Evolutionary conservation across 257 asterid species (phyloP), one percentile per base, ranked within the genome.

Genomic region (Ballota nigra): DNA sequence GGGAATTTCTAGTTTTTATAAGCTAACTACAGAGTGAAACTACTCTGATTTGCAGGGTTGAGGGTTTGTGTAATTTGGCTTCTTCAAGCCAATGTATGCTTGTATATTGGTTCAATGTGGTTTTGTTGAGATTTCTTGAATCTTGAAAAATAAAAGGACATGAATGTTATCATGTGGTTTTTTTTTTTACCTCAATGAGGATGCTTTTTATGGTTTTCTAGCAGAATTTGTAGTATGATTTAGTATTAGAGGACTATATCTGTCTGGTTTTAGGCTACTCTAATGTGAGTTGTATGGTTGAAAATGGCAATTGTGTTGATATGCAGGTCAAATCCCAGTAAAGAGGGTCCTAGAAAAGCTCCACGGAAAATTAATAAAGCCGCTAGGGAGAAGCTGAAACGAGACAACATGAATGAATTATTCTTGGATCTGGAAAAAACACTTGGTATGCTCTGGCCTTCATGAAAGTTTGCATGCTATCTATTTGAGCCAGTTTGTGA

Each of bases 311-410:
- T 20, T 52, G 24, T 18, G 5, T 52, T 45, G 53, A 20, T 52
- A 28, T 71, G 75, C 69, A 63, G 79, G 69, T 69, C 58, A 53
- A 69, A 52, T 55, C 53, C 70, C 73, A 71, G 83, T 16, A 83
- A 58, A 71, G 83, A 55, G 83, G 79, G 68, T 24, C 51, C 64
- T 13, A 80, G 69, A 19, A 86, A 85, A 67, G 77, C 75, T 62
- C 85, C 89, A 2, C 82, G 81, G 68, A 84, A 78, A 77, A 80
- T 77, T 63, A 83, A 85, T 71, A 86, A 89, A 74, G 91, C 96
- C 7, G 87, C 79, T 58, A 83, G 96, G 84, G 96, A 88, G 85
- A 88, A 86, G 84, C 77, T 74, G 78, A 88, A 88, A 58, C 87
- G 92, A 0, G 92, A 85, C 66, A 83, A 73, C 43, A 78, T 88